Base-by-base conservation (phyloP, 2,329 filamentous ascomycete species). In the Exophiala sideris region DNA sequence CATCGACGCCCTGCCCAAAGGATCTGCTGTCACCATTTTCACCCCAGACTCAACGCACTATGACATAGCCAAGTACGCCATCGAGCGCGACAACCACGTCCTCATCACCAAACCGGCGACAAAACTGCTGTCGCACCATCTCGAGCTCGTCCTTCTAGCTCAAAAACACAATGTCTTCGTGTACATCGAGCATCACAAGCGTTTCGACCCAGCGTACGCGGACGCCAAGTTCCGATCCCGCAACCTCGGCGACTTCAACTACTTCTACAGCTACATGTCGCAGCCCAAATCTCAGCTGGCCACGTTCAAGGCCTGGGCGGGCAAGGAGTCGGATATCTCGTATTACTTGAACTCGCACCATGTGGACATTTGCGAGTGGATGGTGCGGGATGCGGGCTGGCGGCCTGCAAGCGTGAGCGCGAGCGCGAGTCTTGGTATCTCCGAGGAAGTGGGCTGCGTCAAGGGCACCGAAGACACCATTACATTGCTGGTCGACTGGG, bases 321-420 rank as follows among this genome's bases (percentile, higher is more conserved):
- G 91, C 60, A 84, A 86, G 65, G 91, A 96, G 64, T 91, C 87
- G 29, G 92, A 96, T 71, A 96, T 96, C 65, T 91, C 87, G 8
- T 96, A 96, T 78, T 96, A 96, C 73, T 83, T 96, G 62, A 96
- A 96, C 80, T 90, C 85, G 61, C 91, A 96, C 76, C 92, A 96
- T 76, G 80, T 96, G 65, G 91, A 96, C 72, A 84, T 96, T 64
- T 90, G 87, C 74, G 91, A 95, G 76, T 90, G 85, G 51, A 95
- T 96, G 90, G 89, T 95, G 2, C 83, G 86, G 6, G 87, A 86
- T 42, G 95, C 87, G 71, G 78, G 83, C 33, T 92, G 91, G 11
- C 81, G 88, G 50, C 86, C 85, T 65, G 90, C 88, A 50, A 86
- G 84, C 62, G 91, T 96, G 6, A 88, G 86, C 2, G 91, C 85